phyloP scores from a whole-genome alignment of 345 rosid species.

The Ricinus communis region DNA sequence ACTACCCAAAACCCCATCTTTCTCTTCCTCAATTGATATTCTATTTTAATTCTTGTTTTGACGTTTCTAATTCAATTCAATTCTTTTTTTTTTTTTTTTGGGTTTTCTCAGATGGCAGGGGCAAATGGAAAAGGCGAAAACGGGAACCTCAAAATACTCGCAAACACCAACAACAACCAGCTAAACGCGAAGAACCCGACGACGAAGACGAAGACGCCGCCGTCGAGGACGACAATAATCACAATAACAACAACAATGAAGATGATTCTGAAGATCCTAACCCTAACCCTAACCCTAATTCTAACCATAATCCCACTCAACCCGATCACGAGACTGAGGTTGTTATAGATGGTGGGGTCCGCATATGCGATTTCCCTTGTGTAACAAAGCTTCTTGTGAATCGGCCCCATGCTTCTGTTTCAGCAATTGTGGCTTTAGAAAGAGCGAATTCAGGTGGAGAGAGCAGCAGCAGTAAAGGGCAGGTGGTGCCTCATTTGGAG shows the following conservation, averaged over 20 bases:
- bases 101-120: constrained; percentile 55
- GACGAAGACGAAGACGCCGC: constrained; percentile 43
- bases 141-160: constrained; percentile 53
- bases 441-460: constrained; percentile 59
- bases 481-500: constrained; percentile 46
- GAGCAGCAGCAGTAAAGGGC: constrained; percentile 20
- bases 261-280: constrained; percentile 40
- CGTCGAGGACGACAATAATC: constrained; percentile 35
- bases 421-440: constrained; percentile 61
- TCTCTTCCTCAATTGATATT: constrained; percentile 4
- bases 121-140: constrained; percentile 82
- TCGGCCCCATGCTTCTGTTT: constrained; percentile 70
- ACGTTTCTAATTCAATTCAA: neutral
- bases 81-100: neutral
- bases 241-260: constrained; percentile 32
- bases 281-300: constrained; percentile 9
- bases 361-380: constrained; percentile 68
- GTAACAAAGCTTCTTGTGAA: constrained; percentile 61
- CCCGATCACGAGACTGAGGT: constrained; percentile 63
- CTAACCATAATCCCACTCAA: constrained; percentile 1
- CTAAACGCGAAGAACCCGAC: constrained; percentile 55
- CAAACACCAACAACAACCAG: too few relatives aligned
- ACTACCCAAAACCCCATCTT: constrained; percentile 11
- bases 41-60: neutral
- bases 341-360: constrained; percentile 49